Evolutionary conservation across 2,329 filamentous ascomycete genomes (phyloP), one percentile per base, ranked within the genome.

Genomic region (Fusarium sp.): DNA sequence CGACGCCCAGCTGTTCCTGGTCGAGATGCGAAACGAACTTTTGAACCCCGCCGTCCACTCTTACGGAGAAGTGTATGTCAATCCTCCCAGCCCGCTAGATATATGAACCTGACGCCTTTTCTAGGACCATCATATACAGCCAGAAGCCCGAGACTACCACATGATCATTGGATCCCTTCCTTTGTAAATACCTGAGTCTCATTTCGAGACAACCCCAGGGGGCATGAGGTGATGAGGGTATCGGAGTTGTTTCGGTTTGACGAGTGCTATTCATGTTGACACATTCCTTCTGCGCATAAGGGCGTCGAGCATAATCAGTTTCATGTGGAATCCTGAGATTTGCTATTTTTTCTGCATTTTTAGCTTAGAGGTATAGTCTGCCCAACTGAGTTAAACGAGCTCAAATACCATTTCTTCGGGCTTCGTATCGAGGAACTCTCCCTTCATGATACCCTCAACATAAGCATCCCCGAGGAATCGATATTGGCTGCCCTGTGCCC

Each of bases 381-480:
- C 33, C n/a, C 50, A 29, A 31, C 27, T 20, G 8, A 1, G 18
- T 20, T 25, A 61, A 22, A 62, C 27, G 29, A 47, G 59, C 6
- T 54, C 50, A 40, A 69, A 68, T 11, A 40, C 22, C 31, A 42
- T 54, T 6, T 69, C 47, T 8, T 36, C 20, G 1, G 69, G 74
- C 11, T 47, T 29, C 6, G 62, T 74, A 29, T 45, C 22, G 2
- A 75, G 59, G 29, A 75, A 75, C 57, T 75, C 71, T 8, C 73
- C 74, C 35, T 63, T 31, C 74, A 77, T 77, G 25, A 76, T 74
- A 5, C 74, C 70, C 33, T 74, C 70, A 6, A 76, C 68, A 57
- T 77, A 71, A 7, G 73, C 64, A 40, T 76, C 75, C 18, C 71
- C 75, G 11, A 69, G 31, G 36, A 73, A 76, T 3, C 29, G 25